Base-by-base conservation (phyloP, 148 eudicot species). In the Amaranthus hypochondriacus region DNA sequence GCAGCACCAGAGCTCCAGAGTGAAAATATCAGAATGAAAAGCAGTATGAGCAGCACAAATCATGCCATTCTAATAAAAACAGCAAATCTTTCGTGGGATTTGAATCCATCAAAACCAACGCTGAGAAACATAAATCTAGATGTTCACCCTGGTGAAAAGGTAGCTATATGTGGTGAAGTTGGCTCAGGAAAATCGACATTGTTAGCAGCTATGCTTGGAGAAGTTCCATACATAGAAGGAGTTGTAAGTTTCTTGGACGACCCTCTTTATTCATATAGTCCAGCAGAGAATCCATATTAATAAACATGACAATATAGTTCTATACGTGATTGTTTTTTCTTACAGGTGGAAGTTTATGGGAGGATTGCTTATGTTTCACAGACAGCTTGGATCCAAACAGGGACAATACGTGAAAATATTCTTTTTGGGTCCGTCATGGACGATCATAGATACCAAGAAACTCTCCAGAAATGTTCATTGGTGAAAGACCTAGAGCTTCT, bases 361-460 rank as follows among this genome's bases (percentile, higher is more conserved):
- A 80, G 73, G 3, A 81, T 88, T 51, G 96, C 98, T 56, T 94
- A 94, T 81, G 96, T 91, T 71, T 86, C 98, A 63, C 98, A 94
- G 79, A 89, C 97, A 66, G 91, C 98, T 61, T 94, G 96, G 97
- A 94, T 94, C 61, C 98, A 91, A 76, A 83, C 98, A 5, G 98
- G 98, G 63, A 87, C 84, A 62, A 91, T 93, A 72, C 91, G 87
- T 7, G 96, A 88, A 0, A 94, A 89, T 72, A 87, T 94, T 73
- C 77, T 91, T n/a, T 94, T 94, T 52, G 97, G 98, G 21, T 87
- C 89, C n/a, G 56, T 58, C 47, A 60, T 94, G 81, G 84, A 89
- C 73, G 75, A 76, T 44, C 74, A 72, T 51, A 87, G 89, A 78
- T 94, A 91, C 75, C 88, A 88, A 81, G 90, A 91, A 63, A 87